Conservation (phyloP, 2,329 filamentous ascomycete genomes). For the Neocucurbitaria cava region DNA sequence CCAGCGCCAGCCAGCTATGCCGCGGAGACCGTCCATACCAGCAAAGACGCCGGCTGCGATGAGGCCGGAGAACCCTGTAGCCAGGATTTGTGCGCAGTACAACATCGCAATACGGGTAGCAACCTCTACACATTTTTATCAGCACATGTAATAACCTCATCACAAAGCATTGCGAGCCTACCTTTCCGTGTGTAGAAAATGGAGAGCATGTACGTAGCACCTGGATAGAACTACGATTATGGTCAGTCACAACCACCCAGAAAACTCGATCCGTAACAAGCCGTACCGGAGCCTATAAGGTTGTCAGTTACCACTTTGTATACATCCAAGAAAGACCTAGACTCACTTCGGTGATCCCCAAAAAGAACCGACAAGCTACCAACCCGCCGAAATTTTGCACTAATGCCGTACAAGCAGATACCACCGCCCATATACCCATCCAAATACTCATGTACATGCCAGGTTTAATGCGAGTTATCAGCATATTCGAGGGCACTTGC, state of each 20-base stretch:
- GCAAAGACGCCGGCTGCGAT: conserved; percentile 51
- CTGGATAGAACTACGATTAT: conserved; percentile 61
- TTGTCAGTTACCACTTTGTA: neutral
- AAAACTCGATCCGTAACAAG: too few relatives aligned
- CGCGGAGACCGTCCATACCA: conserved; percentile 33
- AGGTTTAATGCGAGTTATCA: conserved; percentile 46
- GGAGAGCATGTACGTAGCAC: conserved; percentile 67
- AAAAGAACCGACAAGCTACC: conserved; percentile 38
- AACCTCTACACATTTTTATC: conserved; percentile 31
- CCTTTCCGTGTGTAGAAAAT: conserved; percentile 69
- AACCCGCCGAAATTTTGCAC: conserved; percentile 43
- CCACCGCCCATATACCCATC: conserved; percentile 47
- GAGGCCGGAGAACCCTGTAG: conserved; percentile 54
- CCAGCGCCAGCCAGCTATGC: conserved; percentile 50
- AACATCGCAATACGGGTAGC: conserved; percentile 47
- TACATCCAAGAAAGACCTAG: neutral
- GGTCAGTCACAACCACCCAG: neutral
- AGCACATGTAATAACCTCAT: neutral
- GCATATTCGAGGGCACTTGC: conserved; percentile 53
- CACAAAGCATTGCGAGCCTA: conserved; percentile 42
- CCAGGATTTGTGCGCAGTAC: conserved; percentile 51
- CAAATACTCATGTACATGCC: conserved; percentile 43
- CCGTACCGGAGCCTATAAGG: conserved; percentile 9
- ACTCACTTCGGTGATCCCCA: conserved; percentile 38
- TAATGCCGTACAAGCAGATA: conserved; percentile 44